Evolutionary conservation across 495 filamentous ascomycete genomes (phyloP), one percentile per base, ranked within the genome.

Genomic region (Chaetomium tenue): DNA sequence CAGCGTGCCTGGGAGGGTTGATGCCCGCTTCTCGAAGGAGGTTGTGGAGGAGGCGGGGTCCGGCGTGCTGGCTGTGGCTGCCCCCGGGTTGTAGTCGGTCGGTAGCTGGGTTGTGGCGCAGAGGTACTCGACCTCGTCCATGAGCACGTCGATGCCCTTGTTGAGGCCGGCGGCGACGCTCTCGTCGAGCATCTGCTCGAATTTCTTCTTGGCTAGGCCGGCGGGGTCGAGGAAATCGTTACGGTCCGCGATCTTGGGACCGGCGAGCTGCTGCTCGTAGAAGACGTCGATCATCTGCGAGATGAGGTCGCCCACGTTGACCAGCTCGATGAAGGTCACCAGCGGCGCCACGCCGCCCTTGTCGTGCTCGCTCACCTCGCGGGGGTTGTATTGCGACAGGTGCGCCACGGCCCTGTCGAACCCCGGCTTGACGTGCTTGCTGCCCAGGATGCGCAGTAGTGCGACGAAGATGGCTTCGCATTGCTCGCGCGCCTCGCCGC

Each of bases 281-380:
- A 99, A 99, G 22, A 99, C 92, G 70, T 99, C 95, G 61, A 99
- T 85, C 95, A 99, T 99, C 72, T 99, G 95, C 56, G 95, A 89
- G 65, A 99, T 99, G 20, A 99, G 84, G 75, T 99, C 95, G 58
- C 95, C 95, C 4, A 99, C 92, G 72, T 98, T 98, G 71, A 98
- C 95, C 58, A 99, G 84, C 74, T 99, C 95, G 51, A 99, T 84
- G 70, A 99, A 99, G 7, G 91, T 98, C 15, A 97, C 91, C 1
- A 99, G 82, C 2, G 95, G 95, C 52, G 91, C 91, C 25, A 98
- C 94, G 13, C 90, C 91, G 8, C 75, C 73, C 60, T 80, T 74
- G 64, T 86, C 85, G 63, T 92, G 87, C 57, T 90, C 86, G 39
- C 84, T 87, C 46, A 91, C 90, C 70, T 94, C 88, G 23, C 93